Conservation (phyloP, 768 basidiomycete genomes). For the Mycena epipterygia region DNA sequence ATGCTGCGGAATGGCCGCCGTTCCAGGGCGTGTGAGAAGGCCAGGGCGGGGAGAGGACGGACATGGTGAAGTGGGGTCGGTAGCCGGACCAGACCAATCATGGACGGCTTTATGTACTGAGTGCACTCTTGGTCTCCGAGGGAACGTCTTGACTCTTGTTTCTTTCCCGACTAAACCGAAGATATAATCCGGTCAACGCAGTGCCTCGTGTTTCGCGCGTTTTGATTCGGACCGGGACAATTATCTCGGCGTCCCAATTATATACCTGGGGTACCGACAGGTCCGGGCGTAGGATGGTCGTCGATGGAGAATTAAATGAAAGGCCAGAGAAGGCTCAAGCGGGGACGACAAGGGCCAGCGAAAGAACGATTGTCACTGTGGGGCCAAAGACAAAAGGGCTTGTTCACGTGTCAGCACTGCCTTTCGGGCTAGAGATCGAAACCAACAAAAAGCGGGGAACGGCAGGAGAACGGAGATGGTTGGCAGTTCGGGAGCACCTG, state of each 20-base stretch:
- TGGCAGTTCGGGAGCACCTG: neutral
- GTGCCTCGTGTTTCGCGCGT: conserved; percentile 34
- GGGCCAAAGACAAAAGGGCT: conserved; percentile 19
- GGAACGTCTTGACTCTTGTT: conserved; percentile 11
- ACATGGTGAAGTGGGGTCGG: conserved; percentile 23
- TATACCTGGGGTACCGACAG: neutral
- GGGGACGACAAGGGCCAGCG: too few species aligned
- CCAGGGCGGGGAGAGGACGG: conserved; percentile 32
- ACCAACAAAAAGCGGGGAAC: neutral
- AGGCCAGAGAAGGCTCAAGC: conserved; percentile 3
- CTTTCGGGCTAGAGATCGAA: neutral
- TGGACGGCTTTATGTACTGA: conserved; percentile 21
- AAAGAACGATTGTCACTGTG: conserved; percentile 12
- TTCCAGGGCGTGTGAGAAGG: conserved; percentile 25
- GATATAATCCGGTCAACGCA: conserved; percentile 22
- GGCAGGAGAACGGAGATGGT: neutral
- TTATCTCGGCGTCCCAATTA: neutral
- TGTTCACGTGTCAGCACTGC: conserved; percentile 25
- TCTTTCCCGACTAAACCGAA: conserved; percentile 10
- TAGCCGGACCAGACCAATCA: neutral
- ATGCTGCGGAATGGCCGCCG: conserved; percentile 24
- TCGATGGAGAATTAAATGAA: neutral
- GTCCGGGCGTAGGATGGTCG: neutral
- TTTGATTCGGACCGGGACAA: conserved; percentile 20
- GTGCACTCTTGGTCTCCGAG: conserved; percentile 11